A percentile compares a stretch with the other conserved stretches of the same genome.
Evolutionary conservation across 805 yeast species (phyloP).

Genomic region (Wickerhamiella sergipiensis): DNA sequence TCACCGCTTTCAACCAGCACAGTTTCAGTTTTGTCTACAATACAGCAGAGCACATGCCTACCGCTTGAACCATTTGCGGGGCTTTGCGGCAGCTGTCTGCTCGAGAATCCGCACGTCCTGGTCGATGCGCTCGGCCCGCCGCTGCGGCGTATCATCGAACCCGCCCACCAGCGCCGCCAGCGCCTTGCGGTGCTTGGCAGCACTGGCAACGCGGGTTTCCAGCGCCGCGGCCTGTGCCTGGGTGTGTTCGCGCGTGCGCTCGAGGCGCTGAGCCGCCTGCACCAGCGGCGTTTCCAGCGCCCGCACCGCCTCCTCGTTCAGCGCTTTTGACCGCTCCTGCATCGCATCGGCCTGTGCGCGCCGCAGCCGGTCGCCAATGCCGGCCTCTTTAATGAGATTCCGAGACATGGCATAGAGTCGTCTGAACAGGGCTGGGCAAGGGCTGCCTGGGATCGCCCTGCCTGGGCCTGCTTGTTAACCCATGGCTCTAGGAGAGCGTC

Average conservation of each 20-base stretch:
- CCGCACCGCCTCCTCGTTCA: conserved; percentile 9
- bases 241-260: conserved; percentile 12
- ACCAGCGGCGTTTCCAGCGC: conserved; percentile 16
- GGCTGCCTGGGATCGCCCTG: too few relatives aligned
- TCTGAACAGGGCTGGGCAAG: background rate
- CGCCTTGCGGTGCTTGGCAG: background rate
- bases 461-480: background rate
- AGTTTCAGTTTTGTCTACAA: background rate
- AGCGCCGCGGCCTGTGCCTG: conserved; percentile 8
- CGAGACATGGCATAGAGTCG: background rate
- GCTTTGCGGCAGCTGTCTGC: conserved; percentile 3
- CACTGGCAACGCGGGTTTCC: conserved; percentile 4
- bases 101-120: conserved; percentile 63
- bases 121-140: conserved; percentile 52
- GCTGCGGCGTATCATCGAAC: conserved; percentile 6
- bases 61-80: background rate
- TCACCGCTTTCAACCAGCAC: background rate
- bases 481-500: conserved; percentile 1
- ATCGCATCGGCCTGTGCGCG: conserved; percentile 4
- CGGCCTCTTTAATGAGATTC: conserved; percentile 4
- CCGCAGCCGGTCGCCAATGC: conserved; percentile 8
- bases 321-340: conserved; percentile 8
- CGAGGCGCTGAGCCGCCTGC: conserved; percentile 17
- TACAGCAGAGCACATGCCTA: background rate
- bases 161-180: background rate